Base-by-base conservation (phyloP, 768 basidiomycete species). In the Leccinum obscurum region DNA sequence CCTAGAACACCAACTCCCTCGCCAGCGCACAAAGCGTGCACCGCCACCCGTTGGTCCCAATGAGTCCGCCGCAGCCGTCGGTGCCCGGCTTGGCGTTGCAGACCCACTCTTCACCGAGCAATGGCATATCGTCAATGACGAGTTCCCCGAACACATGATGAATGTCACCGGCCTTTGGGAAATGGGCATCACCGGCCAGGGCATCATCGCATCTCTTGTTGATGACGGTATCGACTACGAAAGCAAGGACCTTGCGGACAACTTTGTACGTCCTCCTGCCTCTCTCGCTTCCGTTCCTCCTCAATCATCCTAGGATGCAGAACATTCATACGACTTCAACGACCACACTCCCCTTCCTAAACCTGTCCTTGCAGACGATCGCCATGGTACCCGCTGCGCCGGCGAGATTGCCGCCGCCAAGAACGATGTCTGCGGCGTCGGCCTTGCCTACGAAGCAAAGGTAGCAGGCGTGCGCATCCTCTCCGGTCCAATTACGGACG, bases 371-470 rank as follows among this genome's bases (percentile, higher is more conserved):
- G 83, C 80, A 26, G 95, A 98, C 64, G 97, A 99, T 66, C 92
- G 93, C 66, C 97, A 99, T 70, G 97, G 97, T 11, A 99, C 97
- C 0, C 90, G 97, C 2, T 99, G 97, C 72, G 96, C 96, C 1
- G 97, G 97, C 30, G 96, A 99, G 75, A 86, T 99, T 53, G 95
- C 92, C 22, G 97, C 97, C 1, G 86, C 82, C 14, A 92, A 91
- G 71, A 99, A 99, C 76, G 85, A 89, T 56, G 91, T 90, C 2
- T 99, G 97, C 68, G 97, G 97, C 34, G 80, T 98, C 15, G 97
- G 97, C 20, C 89, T 99, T 57, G 93, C 97, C 7, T 95, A 97
- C 71, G 79, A 88, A 3, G 89, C 95, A 50, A 92, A 92, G 66
- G 87, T 98, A 62, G 92, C 97, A 30, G 97, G 95, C 22, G 83